Evolutionary conservation across 768 basidiomycete species (phyloP).

Genomic region (Chiua virens): DNA sequence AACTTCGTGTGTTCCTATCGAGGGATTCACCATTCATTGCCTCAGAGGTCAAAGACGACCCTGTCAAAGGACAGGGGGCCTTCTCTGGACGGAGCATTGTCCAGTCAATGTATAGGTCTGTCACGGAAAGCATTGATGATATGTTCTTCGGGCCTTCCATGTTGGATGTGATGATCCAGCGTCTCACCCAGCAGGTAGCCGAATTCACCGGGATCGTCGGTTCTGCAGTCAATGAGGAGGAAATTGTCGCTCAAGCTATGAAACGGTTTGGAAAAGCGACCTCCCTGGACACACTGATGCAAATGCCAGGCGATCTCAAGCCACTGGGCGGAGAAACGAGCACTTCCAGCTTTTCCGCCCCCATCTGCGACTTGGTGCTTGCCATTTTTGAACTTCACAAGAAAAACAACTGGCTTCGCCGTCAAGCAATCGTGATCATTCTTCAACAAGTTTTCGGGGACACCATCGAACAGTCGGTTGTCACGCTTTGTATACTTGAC

Average conservation of each 20-base stretch:
- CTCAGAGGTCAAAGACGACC: conserved; percentile 41
- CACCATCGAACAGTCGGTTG: conserved; percentile 86
- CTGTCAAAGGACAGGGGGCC: conserved; percentile 41
- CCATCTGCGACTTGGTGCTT: conserved; percentile 91
- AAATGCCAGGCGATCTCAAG: conserved; percentile 75
- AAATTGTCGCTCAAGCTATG: conserved; percentile 78
- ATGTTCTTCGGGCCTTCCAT: conserved; percentile 96
- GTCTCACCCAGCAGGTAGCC: conserved; percentile 85
- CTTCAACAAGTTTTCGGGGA: conserved; percentile 94
- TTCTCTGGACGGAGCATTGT: conserved; percentile 79
- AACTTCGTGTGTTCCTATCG: conserved; percentile 83
- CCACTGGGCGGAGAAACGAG: conserved; percentile 87
- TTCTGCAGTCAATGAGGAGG: conserved; percentile 77
- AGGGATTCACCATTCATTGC: conserved; percentile 82
- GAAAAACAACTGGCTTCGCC: conserved; percentile 93
- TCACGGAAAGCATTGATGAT: conserved; percentile 94
- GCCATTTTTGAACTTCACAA: conserved; percentile 95
- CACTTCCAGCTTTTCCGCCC: conserved; percentile 84
- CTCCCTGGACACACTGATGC: conserved; percentile 68
- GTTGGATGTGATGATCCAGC: conserved; percentile 92
- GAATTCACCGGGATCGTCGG: conserved; percentile 85
- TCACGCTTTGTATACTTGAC: not conserved
- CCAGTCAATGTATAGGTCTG: conserved; percentile 84
- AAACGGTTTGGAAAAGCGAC: conserved; percentile 65
- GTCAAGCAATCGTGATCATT: conserved; percentile 95